Base-by-base conservation (phyloP, 148 eudicot species). In the Camellia lanceoleosa region DNA sequence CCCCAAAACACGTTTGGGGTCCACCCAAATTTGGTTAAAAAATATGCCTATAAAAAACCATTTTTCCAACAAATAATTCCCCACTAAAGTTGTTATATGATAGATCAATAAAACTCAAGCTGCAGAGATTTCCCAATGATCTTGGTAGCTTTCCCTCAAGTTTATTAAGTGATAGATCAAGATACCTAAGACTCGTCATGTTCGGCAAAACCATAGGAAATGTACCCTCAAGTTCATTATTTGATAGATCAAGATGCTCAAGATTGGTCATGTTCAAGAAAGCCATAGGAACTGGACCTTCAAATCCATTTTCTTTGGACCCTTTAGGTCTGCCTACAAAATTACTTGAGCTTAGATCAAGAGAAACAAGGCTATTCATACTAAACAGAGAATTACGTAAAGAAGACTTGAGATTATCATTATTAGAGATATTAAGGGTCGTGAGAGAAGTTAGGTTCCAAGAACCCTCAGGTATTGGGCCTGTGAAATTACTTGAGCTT, bases 101-200 rank as follows among this genome's bases (percentile, higher is more conserved):
- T 14, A 79, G 44, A 5, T 3, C 20, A 51, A 79, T 47, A 0
- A 0, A 0, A 23, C 7, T 7, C 58, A 72, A 43, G 60, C 62
- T 71, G 76, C 77, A 71, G 19, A 73, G 47, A 14, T 72, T 59
- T 19, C n/a, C 67, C 71, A 80, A 13, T 18, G 20, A 75, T 44
- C 15, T 61, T 72, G 82, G 82, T 44, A 80, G n/a, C n/a, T 23
- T 49, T 43, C 77, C 82, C 2, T 38, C 16, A 47, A 79, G 30
- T 8, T 15, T 9, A 79, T 70, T 79, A 7, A 0, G 1, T 30
- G 38, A 30, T 30, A 30, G 38, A 30, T 30, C 38, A 30, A 30
- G 38, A 30, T 30, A 30, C 38, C 38, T 30, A 30, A 30, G 38
- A 30, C 38, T 30, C 38, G 38, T 30, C 38, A 30, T 30, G 52